Base-by-base conservation (phyloP, 768 basidiomycete genomes). In the Suillus sp. region DNA sequence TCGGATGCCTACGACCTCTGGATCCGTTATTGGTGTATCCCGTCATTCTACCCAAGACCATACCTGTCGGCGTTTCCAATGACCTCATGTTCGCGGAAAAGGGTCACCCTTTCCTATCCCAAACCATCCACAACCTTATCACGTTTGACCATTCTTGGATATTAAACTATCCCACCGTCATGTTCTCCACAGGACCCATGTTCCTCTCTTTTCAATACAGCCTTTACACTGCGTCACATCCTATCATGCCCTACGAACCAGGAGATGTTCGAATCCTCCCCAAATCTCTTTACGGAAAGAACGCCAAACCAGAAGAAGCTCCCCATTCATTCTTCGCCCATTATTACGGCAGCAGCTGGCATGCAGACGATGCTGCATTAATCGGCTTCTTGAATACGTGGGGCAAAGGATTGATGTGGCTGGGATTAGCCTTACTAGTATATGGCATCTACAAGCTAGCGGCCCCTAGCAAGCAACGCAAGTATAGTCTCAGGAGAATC, bases 171-270 rank as follows among this genome's bases (percentile, higher is more conserved):
- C 97, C 97, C 37, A 99, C 97, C 32, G 97, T 99, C 80, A 99
- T 99, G 97, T 99, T 99, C 78, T 95, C 95, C 60, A 99, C 97
- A 0, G 96, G 96, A 1, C 97, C 97, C 70, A 99, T 99, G 97
- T 99, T 98, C 78, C 79, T 99, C 14, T 98, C 96, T 0, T 88
- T 90, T 3, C 94, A 97, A 73, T 96, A 96, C 75, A 92, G 93
- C 47, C 81, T 96, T 59, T 99, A 92, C 77, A 84, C 85, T 6
- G 81, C 90, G 4, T 83, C 88, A 13, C 86, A 92, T 62, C 84
- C 86, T 35, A 79, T 79, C 16, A 84, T 85, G 20, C 74, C 78
- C 2, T 76, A 77, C 8, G 70, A 75, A 9, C 86, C 87, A n/a
- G 81, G 85, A 16, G 89, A 91, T 56, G 83, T 99, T 11, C 92